A percentile compares a stretch with the other conserved stretches of the same genome.
phyloP scores from a whole-genome alignment of 2,329 filamentous ascomycete species.

The Paraphaeosphaeria minitans region DNA sequence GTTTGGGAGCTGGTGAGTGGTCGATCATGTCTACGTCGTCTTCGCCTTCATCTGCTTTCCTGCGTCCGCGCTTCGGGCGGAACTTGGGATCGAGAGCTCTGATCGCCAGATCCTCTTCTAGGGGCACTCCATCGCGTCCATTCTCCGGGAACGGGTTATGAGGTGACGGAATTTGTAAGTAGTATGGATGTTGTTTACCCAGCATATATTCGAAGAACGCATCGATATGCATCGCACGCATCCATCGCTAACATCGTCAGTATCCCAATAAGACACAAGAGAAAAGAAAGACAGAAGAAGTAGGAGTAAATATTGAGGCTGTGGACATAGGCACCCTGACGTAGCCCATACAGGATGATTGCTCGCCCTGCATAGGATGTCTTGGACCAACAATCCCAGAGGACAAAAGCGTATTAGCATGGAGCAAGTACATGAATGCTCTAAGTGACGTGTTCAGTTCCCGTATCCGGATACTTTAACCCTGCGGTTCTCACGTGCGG shows the following conservation, averaged over 20 bases:
- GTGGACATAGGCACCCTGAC: neutral
- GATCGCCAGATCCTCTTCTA: conserved; percentile 88
- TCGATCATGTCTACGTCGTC: conserved; percentile 60
- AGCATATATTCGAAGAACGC: conserved; percentile 92
- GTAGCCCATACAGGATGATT: conserved; percentile 6
- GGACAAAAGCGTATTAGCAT: neutral
- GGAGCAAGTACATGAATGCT: neutral
- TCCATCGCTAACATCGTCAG: conserved; percentile 71
- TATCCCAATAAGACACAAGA: conserved; percentile 8
- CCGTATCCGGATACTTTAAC: neutral
- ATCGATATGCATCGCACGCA: conserved; percentile 95
- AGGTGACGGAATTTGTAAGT: conserved; percentile 71
- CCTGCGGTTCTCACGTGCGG: neutral
- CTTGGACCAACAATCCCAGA: conserved; percentile 9
- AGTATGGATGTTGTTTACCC: conserved; percentile 78
- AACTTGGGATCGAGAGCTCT: conserved; percentile 80
- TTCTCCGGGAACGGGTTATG: conserved; percentile 66
- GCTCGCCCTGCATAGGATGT: conserved; percentile 1
- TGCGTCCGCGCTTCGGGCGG: conserved; percentile 64
- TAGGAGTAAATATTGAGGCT: neutral
- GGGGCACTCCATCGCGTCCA: conserved; percentile 77
- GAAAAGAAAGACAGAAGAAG: neutral
- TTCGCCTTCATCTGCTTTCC: conserved; percentile 63
- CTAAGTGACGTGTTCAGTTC: neutral
- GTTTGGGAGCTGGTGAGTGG: conserved; percentile 56